Conservation (phyloP, 2,329 filamentous ascomycete species). For the Talaromyces albobiverticillius region DNA sequence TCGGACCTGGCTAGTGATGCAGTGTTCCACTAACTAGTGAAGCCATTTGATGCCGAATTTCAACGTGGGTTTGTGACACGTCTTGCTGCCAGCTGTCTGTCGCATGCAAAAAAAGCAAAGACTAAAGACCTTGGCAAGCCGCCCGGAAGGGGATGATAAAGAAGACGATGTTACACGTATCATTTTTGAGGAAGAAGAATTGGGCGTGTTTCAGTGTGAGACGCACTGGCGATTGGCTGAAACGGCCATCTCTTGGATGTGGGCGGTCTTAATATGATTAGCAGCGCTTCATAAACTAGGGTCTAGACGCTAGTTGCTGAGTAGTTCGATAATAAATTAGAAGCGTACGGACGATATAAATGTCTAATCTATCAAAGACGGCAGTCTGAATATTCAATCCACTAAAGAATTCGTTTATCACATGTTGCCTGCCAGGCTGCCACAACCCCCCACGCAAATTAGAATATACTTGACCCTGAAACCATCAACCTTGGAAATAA, state of each 20-base stretch:
- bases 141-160: not conserved
- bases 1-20: not conserved
- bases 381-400: too few species aligned
- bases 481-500: too few species aligned
- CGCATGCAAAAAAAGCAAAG: not conserved
- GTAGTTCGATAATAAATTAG: too few species aligned
- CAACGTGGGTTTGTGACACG: slow-evolving; percentile 14
- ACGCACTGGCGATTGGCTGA: slow-evolving; percentile 11
- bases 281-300: not conserved
- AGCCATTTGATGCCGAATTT: not conserved
- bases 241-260: slow-evolving; percentile 1
- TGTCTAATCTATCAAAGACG: too few species aligned
- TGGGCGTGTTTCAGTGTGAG: slow-evolving; percentile 10
- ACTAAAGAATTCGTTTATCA: too few species aligned
- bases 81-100: not conserved
- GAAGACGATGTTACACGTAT: not conserved
- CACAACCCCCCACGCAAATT: too few species aligned
- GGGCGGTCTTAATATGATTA: not conserved
- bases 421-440: too few species aligned
- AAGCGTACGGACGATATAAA: too few species aligned
- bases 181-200: not conserved
- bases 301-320: too few species aligned
- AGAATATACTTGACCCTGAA: too few species aligned
- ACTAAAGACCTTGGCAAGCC: not conserved
- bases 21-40: slow-evolving; percentile 9